Evolutionary conservation across 2,329 filamentous ascomycete genomes (phyloP).

Genomic region (Coniella vitis): DNA sequence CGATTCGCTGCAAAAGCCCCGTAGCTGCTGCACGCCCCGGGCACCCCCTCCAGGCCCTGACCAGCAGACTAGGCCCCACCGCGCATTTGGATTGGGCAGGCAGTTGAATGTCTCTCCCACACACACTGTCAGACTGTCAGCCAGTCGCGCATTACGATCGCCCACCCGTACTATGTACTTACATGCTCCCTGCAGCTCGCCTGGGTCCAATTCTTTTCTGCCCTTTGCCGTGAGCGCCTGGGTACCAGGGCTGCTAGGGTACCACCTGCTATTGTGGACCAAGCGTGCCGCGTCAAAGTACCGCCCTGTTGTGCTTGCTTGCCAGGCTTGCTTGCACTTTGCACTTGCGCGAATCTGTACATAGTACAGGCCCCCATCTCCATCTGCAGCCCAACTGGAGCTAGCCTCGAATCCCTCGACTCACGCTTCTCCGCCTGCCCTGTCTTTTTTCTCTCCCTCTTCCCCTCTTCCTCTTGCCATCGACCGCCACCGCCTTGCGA

Average conservation of each 20-base stretch:
- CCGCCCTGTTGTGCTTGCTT: too few relatives aligned
- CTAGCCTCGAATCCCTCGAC: background rate
- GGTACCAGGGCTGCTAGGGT: too few relatives aligned
- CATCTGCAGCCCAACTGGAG: background rate
- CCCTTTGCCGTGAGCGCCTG: too few relatives aligned
- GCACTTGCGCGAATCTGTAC: too few relatives aligned
- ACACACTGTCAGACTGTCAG: background rate
- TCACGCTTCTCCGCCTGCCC: background rate
- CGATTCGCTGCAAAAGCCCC: slow-evolving; percentile 2
- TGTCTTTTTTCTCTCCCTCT: background rate
- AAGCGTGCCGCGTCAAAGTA: too few relatives aligned
- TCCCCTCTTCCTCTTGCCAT: background rate
- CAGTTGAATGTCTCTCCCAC: background rate
- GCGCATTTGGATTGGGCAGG: background rate
- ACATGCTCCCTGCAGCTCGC: too few relatives aligned
- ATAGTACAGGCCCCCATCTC: background rate
- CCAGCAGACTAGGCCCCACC: background rate
- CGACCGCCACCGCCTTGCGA: too few relatives aligned
- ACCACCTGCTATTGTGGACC: too few relatives aligned
- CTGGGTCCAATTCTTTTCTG: background rate
- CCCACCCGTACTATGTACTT: background rate
- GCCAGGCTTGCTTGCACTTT: background rate
- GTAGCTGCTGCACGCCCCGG: background rate
- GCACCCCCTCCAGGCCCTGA: background rate
- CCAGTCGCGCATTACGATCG: background rate